Evolutionary conservation across 306 rosid genomes (phyloP).

Genomic region (Fragaria nilgerrensis): DNA sequence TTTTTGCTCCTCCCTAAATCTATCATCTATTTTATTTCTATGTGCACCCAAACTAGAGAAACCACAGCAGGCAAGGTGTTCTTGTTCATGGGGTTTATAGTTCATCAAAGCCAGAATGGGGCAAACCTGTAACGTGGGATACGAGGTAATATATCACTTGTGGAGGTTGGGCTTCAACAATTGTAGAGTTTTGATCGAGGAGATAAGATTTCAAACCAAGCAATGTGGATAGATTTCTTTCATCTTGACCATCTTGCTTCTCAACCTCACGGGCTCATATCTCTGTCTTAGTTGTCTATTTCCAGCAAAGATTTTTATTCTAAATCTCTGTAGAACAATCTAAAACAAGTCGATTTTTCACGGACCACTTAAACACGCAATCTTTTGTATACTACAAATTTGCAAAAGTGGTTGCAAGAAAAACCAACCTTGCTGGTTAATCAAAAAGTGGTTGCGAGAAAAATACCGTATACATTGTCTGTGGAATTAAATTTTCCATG

Average conservation of each 20-base stretch:
- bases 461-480: not conserved
- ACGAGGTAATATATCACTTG: slow-evolving; percentile 2
- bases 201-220: slow-evolving; percentile 15
- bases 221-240: not conserved
- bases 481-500: too few species aligned
- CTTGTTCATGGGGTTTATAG: not conserved
- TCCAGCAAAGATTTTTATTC: slow-evolving; percentile 5
- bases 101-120: not conserved
- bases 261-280: slow-evolving; percentile 3
- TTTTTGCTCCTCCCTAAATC: not conserved
- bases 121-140: not conserved
- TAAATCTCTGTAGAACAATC: not conserved
- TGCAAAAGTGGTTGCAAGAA: not conserved
- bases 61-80: not conserved
- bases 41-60: not conserved
- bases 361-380: not conserved
- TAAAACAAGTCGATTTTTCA: not conserved
- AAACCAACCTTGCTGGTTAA: too few species aligned
- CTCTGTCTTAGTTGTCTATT: not conserved
- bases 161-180: not conserved
- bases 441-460: not conserved
- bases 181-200: slow-evolving; percentile 6
- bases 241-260: not conserved
- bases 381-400: not conserved
- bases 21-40: slow-evolving; percentile 26